Evolutionary conservation across 768 basidiomycete genomes (phyloP), one percentile per base, ranked within the genome.

Genomic region (Psilocybe subaeruginosa): DNA sequence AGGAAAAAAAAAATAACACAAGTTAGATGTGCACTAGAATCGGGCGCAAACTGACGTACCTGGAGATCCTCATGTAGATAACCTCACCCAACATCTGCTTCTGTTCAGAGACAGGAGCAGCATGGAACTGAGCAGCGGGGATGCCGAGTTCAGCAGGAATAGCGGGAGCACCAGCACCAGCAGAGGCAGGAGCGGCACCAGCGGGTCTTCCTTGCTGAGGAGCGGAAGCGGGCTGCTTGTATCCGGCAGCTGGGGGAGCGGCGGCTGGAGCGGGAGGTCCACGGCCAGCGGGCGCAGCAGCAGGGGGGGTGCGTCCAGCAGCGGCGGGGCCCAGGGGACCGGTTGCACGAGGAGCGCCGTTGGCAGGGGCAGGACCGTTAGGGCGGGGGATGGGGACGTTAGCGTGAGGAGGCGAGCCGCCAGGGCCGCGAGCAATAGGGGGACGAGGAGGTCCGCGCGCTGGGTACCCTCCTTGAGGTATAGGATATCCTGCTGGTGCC

Each of bases 1-100:
- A 56, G 27, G 50, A 45, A 27, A 54, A 65, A 27, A 57, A 48
- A 51, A 19, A 61, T 58, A 23, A 67, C 49, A 60, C 27, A 59
- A 33, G 27, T 41, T 16, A 33, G 14, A 4, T 17, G 4, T 35
- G 8, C 17, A 19, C 48, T n/a, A 27, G 59, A 63, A 58, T 39
- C 58, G 52, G 60, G 9, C 43, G 39, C 35, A 58, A 59, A 41
- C 8, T 4, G 7, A 84, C 92, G 74, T 79, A 94, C 91, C 77
- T 71, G 60, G 82, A 85, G 66, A 98, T 96, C 73, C 87, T 90
- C 85, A 97, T 89, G 80, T 98, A 98, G 68, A 98, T 87, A 53
- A 92, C 87, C 78, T 99, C 97, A 68, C 97, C 97, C 51, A 99
- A 83, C 91, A 98, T 95, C 77, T 99, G 97, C 83, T 99, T 99